Conservation (phyloP, 805 yeast genomes). For the Yamadazyma ubonensis region DNA sequence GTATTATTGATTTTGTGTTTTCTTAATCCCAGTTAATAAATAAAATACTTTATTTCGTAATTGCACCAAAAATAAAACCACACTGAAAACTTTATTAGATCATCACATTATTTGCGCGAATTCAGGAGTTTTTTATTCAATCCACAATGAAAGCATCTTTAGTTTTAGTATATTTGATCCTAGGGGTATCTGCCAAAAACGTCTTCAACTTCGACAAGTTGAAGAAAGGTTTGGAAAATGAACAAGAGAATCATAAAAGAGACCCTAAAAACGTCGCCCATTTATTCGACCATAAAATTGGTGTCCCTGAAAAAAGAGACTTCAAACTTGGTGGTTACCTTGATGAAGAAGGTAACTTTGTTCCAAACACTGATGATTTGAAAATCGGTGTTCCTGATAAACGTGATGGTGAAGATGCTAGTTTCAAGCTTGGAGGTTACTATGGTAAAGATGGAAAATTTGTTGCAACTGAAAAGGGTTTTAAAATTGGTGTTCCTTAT, state of each 20-base stretch:
- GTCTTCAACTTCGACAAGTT: slow-evolving; percentile 15
- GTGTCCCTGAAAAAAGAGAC: slow-evolving; percentile 9
- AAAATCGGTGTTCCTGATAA: slow-evolving; percentile 1
- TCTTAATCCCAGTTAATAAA: slow-evolving; percentile 6
- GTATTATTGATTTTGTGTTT: slow-evolving; percentile 6
- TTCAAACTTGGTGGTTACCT: too few relatives aligned
- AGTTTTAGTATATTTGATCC: slow-evolving; percentile 4
- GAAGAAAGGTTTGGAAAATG: slow-evolving; percentile 7
- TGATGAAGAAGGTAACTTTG: neutral
- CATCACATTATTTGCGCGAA: neutral
- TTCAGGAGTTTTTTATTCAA: neutral
- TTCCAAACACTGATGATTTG: neutral
- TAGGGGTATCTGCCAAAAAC: slow-evolving; percentile 14
- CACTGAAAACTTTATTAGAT: too few relatives aligned
- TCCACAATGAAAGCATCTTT: slow-evolving; percentile 3
- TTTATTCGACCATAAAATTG: slow-evolving; percentile 1
- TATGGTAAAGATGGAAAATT: neutral
- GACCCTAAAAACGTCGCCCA: slow-evolving; percentile 19
- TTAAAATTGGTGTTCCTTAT: neutral
- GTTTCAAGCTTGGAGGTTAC: too few relatives aligned
- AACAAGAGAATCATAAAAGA: slow-evolving; percentile 10
- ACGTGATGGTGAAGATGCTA: neutral
- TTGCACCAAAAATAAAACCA: neutral
- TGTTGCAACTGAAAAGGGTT: neutral
- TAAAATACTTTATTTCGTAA: neutral